These are phyloP conservation scores for Vigna trinervia DNA, from an alignment of 306 rosid species.

Conservation along the genomic window DNA sequence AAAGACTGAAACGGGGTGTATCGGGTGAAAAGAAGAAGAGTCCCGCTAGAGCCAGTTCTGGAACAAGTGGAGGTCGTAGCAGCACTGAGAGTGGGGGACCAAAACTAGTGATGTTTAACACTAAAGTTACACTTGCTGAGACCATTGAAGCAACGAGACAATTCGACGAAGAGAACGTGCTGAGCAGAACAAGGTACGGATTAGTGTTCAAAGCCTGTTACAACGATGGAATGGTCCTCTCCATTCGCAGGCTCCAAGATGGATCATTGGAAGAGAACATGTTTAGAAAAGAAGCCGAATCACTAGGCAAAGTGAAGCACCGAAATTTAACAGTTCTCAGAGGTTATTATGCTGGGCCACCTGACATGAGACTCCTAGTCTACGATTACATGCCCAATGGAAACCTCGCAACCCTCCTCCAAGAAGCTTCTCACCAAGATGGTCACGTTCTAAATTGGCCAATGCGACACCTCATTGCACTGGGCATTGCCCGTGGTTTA, in stretches of 20 bases:
- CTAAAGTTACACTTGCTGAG: conserved; percentile 86
- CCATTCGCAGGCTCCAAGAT: conserved; percentile 82
- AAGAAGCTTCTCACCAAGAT: conserved; percentile 98
- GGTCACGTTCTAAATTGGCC: conserved; percentile 99
- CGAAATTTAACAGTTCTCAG: conserved; percentile 90
- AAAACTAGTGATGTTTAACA: conserved; percentile 86
- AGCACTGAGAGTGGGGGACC: conserved; percentile 91
- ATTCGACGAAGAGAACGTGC: conserved; percentile 94
- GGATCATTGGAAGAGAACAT: conserved; percentile 75
- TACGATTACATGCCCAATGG: conserved; percentile 98
- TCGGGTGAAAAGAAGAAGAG: conserved; percentile 85
- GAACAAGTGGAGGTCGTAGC: conserved; percentile 84
- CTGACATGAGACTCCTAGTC: conserved; percentile 76
- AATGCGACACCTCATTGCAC: conserved; percentile 96
- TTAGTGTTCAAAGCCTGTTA: conserved; percentile 89
- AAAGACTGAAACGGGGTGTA: conserved; percentile 65
- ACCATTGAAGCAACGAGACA: conserved; percentile 90
- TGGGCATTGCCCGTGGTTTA: conserved; percentile 89
- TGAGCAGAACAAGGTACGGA: conserved; percentile 81
- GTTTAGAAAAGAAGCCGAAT: conserved; percentile 89
- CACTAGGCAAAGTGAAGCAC: conserved; percentile 80
- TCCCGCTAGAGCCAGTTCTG: conserved; percentile 83
- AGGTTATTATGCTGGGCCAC: conserved; percentile 84
- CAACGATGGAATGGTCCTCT: conserved; percentile 91
- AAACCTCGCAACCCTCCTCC: conserved; percentile 94